Evolutionary conservation across 768 basidiomycete species (phyloP), one percentile per base, ranked within the genome.

Genomic region (Tylopilus felleus): DNA sequence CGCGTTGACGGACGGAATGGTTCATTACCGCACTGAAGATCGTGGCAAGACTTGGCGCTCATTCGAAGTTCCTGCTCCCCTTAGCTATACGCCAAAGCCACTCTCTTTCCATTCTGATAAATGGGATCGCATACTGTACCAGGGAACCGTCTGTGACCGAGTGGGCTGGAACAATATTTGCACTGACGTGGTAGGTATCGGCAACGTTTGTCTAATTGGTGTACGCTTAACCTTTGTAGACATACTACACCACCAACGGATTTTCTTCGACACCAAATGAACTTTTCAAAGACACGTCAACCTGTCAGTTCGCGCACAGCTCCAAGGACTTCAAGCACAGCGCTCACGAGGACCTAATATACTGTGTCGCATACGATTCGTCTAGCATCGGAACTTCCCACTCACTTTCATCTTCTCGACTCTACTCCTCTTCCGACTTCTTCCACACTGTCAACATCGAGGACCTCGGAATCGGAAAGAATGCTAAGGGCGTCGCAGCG

Each of bases 81-180:
- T 47, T 25, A 63, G 65, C 40, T 72, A 79, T 41, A 77, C 86
- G 13, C 53, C 77, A 4, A 72, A 74, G 27, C 90, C 90, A 2
- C 80, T 99, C 5, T 84, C 90, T 1, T 99, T 98, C 75, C 94
- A 98, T 63, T 87, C 92, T 0, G 83, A 86, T 53, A 88, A 91
- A 57, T 83, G 78, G 67, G 87, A 82, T 0, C 79, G 85, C 64
- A 83, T 95, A 49, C 74, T 95, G 13, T 93, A 88, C 66, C 90
- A 93, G 60, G 91, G 90, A 10, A 82, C 81, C 0, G 60, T 62
- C 5, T 96, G 93, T 61, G 77, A 80, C 7, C 66, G 66, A 5
- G 64, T 61, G 44, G 81, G 78, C 1, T 88, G 80, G 85, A 75
- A 71, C 5, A 60, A 73, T 1, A 60, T 74, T 1, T 96, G 93